Conservation (phyloP, 441 rosid genomes). For the Syzygium syzygioides region DNA sequence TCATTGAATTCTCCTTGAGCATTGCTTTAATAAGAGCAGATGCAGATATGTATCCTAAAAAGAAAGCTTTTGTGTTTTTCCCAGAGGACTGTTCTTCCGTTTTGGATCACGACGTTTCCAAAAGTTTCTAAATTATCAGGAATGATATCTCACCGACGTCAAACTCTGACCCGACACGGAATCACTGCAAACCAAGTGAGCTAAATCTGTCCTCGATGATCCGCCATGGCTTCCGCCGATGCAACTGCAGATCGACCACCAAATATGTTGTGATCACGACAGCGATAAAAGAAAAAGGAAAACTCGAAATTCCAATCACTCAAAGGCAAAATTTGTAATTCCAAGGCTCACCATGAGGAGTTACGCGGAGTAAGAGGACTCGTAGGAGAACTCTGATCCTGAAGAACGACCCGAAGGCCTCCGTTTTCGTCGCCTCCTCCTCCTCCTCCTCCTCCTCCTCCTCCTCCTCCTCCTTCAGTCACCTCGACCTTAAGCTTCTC, state of each 20-base stretch:
- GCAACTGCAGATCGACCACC: slow-evolving; percentile 17
- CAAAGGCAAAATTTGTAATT: neutral
- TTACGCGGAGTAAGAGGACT: neutral
- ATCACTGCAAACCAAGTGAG: slow-evolving; percentile 7
- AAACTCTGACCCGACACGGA: neutral
- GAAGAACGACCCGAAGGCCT: slow-evolving; percentile 18
- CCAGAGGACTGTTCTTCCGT: neutral
- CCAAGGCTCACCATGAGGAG: slow-evolving; percentile 21
- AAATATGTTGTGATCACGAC: neutral
- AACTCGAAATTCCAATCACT: neutral
- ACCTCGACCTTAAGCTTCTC: neutral
- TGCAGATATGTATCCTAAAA: neutral
- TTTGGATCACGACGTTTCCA: no score
- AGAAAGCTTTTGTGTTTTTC: neutral
- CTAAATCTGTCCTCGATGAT: neutral
- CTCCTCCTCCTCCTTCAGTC: neutral
- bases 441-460: slow-evolving; percentile 14
- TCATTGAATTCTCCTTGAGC: neutral
- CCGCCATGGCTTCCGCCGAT: slow-evolving; percentile 16
- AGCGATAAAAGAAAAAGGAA: neutral
- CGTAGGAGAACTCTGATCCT: slow-evolving; percentile 7
- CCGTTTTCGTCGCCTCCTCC: neutral
- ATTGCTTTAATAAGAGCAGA: neutral
- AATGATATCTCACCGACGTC: slow-evolving; percentile 8
- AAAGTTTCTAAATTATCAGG: neutral